Evolutionary conservation across 208 protist species (phyloP).

Genomic region (Leishmania tropica): DNA sequence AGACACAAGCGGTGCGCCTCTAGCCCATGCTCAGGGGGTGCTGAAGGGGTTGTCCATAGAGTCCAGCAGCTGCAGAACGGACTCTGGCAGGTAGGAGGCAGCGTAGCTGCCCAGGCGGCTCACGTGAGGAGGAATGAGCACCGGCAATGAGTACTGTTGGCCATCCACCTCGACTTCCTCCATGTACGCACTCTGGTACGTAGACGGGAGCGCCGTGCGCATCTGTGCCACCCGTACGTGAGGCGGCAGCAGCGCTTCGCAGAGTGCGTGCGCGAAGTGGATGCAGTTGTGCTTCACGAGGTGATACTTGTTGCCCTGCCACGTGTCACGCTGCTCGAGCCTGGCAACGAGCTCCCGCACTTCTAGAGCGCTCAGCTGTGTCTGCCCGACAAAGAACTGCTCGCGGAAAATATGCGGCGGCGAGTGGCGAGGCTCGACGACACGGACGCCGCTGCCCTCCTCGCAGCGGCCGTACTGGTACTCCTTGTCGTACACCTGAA

Average conservation of each 20-base stretch:
- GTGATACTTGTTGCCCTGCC: constrained; percentile 59
- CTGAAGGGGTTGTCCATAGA: constrained; percentile 24
- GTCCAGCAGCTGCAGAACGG: constrained; percentile 39
- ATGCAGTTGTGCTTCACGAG: constrained; percentile 80
- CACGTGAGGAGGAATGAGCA: constrained; percentile 52
- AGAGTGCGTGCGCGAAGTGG: constrained; percentile 58
- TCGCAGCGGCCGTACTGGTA: constrained; percentile 59
- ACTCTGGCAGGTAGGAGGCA: constrained; percentile 22
- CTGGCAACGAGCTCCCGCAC: constrained; percentile 38
- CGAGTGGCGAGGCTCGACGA: constrained; percentile 44
- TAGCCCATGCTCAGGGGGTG: background rate
- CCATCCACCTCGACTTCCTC: constrained; percentile 39
- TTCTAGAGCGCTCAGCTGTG: constrained; percentile 31
- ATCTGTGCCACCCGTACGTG: constrained; percentile 35
- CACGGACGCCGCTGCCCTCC: constrained; percentile 47
- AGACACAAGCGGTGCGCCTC: background rate
- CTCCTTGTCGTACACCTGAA: constrained; percentile 77
- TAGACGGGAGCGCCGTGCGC: background rate
- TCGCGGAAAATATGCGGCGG: constrained; percentile 75
- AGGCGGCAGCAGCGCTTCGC: constrained; percentile 44
- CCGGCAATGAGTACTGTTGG: constrained; percentile 25
- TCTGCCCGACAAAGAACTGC: constrained; percentile 68
- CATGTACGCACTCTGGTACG: constrained; percentile 29
- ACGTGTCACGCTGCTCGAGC: constrained; percentile 33
- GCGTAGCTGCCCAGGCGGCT: constrained; percentile 45